Conservation (phyloP, 306 rosid genomes). For the Herpetospermum pedunculosum region DNA sequence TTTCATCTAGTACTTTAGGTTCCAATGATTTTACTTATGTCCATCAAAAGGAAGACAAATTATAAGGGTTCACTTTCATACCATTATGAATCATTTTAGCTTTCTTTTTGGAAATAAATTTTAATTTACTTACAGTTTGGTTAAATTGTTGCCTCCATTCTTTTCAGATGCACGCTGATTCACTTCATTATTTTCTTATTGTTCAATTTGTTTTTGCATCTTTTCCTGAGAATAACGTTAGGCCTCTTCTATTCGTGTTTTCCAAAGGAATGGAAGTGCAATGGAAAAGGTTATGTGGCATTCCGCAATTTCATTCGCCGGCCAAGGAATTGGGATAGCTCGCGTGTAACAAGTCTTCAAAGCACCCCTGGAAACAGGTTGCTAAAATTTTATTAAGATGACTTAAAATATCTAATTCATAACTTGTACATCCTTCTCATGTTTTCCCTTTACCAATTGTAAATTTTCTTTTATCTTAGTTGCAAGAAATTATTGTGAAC, state of each 20-base stretch:
- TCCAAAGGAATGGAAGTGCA: constrained; percentile 83
- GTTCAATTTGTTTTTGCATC: background rate
- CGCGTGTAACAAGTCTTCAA: constrained; percentile 47
- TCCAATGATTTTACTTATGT: background rate
- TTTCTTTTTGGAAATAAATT: background rate
- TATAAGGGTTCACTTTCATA: background rate
- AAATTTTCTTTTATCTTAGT: constrained; percentile 1
- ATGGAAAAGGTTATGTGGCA: constrained; percentile 85
- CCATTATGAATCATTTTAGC: background rate
- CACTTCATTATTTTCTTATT: background rate
- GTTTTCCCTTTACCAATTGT: background rate
- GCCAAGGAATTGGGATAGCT: constrained; percentile 75
- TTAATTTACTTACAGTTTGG: background rate
- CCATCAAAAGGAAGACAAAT: background rate
- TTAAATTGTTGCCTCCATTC: background rate
- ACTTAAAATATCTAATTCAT: background rate
- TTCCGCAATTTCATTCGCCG: constrained; percentile 57
- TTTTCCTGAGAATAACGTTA: background rate
- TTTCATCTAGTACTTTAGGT: background rate
- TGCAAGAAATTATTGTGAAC: constrained; percentile 16
- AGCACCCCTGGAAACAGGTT: constrained; percentile 98
- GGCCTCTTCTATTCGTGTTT: constrained; percentile 3
- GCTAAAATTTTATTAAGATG: constrained; percentile 9
- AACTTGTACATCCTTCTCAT: background rate
- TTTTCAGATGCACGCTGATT: background rate